phyloP scores from a whole-genome alignment of 805 yeast genomes.

The Wickerhamomyces pijperi region DNA sequence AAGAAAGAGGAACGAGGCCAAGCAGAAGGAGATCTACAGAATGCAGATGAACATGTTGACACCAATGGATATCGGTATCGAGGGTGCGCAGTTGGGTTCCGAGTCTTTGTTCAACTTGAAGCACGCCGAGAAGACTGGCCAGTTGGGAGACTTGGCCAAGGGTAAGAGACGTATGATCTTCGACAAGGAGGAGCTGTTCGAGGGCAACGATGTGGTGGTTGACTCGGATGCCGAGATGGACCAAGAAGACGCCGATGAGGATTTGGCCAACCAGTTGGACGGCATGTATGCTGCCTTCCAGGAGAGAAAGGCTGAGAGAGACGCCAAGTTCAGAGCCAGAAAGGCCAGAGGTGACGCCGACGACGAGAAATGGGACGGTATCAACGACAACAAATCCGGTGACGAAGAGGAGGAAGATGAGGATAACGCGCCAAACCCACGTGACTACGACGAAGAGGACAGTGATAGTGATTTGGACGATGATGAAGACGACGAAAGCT shows the following conservation, averaged over 20 bases:
- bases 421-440: constrained; percentile 14
- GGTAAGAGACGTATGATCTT: constrained; percentile 65
- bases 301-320: constrained; percentile 53
- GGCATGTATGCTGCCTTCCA: constrained; percentile 70
- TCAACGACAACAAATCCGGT: constrained; percentile 31
- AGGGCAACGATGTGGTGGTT: constrained; percentile 46
- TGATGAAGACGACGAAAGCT: constrained; percentile 69
- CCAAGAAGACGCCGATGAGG: constrained; percentile 39
- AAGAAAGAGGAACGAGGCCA: constrained; percentile 68
- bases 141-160: constrained; percentile 55
- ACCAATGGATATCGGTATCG: constrained; percentile 86
- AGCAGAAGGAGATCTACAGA: constrained; percentile 79
- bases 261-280: constrained; percentile 73
- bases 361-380: constrained; percentile 74
- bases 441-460: constrained; percentile 30
- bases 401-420: constrained; percentile 18
- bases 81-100: constrained; percentile 73
- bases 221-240: constrained; percentile 33
- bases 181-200: constrained; percentile 38
- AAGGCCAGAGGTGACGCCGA: constrained; percentile 64
- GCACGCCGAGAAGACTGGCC: constrained; percentile 82
- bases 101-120: constrained; percentile 75
- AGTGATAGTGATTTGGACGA: constrained; percentile 32
- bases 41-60: constrained; percentile 96
- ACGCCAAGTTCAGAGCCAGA: constrained; percentile 60